phyloP scores from a whole-genome alignment of 1,139 yeast genomes.

The Pneumocystis sp. region DNA sequence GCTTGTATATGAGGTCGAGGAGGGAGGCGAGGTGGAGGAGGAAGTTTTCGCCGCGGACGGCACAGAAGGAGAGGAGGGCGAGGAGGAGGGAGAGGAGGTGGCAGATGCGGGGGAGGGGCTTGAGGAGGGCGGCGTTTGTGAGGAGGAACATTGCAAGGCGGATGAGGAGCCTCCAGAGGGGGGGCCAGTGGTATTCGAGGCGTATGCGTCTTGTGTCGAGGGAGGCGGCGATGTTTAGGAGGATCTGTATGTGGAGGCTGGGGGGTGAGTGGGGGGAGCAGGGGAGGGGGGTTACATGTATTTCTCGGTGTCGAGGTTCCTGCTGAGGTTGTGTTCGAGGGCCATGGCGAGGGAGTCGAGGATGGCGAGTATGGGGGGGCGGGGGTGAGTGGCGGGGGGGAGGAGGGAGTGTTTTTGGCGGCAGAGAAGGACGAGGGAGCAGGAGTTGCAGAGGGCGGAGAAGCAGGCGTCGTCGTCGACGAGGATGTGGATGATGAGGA shows the following conservation, averaged over 20 bases:
- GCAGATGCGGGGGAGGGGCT: neutral
- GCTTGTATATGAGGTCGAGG: neutral
- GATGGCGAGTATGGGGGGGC: conserved; percentile 22
- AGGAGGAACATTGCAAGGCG: neutral
- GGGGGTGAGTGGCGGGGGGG: conserved; percentile 21
- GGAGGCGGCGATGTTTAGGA: no score
- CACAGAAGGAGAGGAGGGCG: neutral
- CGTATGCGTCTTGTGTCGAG: no score
- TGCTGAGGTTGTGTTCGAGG: conserved; percentile 23
- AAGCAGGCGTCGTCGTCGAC: conserved; percentile 20
- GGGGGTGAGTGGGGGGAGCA: no score
- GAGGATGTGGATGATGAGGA: conserved; percentile 22
- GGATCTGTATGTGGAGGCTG: no score
- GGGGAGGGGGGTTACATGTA: no score
- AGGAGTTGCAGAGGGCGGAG: conserved; percentile 2
- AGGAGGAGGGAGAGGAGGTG: neutral
- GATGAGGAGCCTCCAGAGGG: neutral
- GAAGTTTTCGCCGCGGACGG: neutral
- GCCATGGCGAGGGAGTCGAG: conserved; percentile 24
- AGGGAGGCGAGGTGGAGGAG: neutral
- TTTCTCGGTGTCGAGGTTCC: conserved; percentile 22
- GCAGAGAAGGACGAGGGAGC: conserved; percentile 18
- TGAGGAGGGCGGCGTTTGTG: neutral
- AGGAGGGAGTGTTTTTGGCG: conserved; percentile 21
- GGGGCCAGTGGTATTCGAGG: neutral